These are phyloP conservation scores for Fusarium chaquense DNA, from an alignment of 2,329 filamentous ascomycete species.

Conservation along the genomic window DNA sequence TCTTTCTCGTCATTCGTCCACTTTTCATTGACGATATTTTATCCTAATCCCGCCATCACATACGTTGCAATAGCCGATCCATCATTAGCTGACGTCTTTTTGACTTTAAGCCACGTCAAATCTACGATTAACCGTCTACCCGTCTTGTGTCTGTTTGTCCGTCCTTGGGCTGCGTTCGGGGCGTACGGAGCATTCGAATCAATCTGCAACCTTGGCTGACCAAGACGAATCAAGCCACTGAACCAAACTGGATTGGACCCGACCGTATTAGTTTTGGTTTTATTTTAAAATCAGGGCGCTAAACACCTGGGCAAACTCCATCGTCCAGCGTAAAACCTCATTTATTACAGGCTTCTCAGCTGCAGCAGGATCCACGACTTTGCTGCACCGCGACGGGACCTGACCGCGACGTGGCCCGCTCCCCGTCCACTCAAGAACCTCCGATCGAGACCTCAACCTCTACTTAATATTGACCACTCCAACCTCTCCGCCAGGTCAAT, in stretches of 20 bases:
- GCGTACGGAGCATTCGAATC: conserved; percentile 21
- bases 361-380: conserved; percentile 22
- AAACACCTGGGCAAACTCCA: conserved; percentile 17
- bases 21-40: conserved; percentile 14
- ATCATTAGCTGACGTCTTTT: conserved; percentile 22
- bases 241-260: not conserved
- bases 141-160: not conserved
- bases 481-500: conserved; percentile 17
- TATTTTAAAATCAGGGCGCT: conserved; percentile 31
- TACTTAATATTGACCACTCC: conserved; percentile 17
- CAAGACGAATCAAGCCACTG: conserved; percentile 23
- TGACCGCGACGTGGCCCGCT: conserved; percentile 45
- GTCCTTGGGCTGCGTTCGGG: conserved; percentile 1
- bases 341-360: conserved; percentile 28
- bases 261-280: not conserved
- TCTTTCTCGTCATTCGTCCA: not conserved
- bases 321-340: conserved; percentile 26
- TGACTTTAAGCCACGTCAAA: conserved; percentile 22
- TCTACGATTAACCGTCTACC: not conserved
- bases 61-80: not conserved
- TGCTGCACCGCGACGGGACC: conserved; percentile 23
- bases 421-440: conserved; percentile 33
- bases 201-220: conserved; percentile 16
- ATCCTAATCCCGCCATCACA: conserved; percentile 28
- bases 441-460: conserved; percentile 24